phyloP scores from a whole-genome alignment of 371 early-diverging fungal species.

The Dichotomocladium elegans region DNA sequence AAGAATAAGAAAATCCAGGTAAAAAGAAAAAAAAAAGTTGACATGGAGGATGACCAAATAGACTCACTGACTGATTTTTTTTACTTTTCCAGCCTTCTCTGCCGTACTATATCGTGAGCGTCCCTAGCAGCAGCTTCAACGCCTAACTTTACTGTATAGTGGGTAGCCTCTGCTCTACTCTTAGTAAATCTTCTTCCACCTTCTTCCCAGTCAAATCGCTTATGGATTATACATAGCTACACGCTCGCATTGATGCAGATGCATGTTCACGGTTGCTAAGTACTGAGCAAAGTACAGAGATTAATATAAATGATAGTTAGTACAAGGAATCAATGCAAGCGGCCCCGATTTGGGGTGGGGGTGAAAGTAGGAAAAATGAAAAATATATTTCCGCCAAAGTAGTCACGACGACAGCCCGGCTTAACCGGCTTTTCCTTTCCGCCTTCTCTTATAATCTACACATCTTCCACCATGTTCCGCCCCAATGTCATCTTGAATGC shows the following conservation, averaged over 20 bases:
- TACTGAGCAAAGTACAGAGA: too few relatives aligned
- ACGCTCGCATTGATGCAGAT: too few relatives aligned
- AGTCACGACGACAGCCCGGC: too few relatives aligned
- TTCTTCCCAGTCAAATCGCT: background rate
- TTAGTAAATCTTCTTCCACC: background rate
- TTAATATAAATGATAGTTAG: too few relatives aligned
- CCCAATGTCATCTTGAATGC: slow-evolving; percentile 51
- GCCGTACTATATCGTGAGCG: slow-evolving; percentile 47
- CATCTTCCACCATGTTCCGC: slow-evolving; percentile 25
- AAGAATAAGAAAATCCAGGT: slow-evolving; percentile 85
- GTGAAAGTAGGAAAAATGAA: too few relatives aligned
- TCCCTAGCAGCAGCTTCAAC: slow-evolving; percentile 15
- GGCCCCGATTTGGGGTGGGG: too few relatives aligned
- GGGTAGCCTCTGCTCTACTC: background rate
- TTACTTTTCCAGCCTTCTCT: slow-evolving; percentile 34
- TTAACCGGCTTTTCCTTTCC: too few relatives aligned
- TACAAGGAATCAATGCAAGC: too few relatives aligned
- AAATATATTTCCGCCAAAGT: too few relatives aligned
- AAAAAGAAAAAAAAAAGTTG: slow-evolving; percentile 15
- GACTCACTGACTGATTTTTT: background rate
- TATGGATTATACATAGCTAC: too few relatives aligned
- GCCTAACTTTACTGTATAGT: background rate
- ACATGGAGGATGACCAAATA: background rate
- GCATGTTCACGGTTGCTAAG: too few relatives aligned
- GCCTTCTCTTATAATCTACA: background rate